A percentile compares a stretch with the other conserved stretches of the same genome.
These are phyloP conservation scores for Candida palmyrensis DNA, from an alignment of 805 yeast species.

Conservation along the genomic window DNA sequence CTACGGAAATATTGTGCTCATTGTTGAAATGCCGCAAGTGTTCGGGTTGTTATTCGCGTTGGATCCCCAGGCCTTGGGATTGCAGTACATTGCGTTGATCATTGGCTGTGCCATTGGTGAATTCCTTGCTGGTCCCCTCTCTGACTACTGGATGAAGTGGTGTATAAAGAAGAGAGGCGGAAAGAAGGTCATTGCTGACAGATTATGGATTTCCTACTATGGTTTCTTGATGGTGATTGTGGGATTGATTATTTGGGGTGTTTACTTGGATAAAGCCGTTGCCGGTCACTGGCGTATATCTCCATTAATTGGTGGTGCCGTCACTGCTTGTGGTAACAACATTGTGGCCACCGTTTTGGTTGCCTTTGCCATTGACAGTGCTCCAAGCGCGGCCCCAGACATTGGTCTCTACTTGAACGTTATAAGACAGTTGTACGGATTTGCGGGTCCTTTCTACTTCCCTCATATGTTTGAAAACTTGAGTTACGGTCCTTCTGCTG, in stretches of 20 bases:
- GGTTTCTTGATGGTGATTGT: constrained; percentile 16
- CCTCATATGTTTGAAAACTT: constrained; percentile 17
- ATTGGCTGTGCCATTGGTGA: too few relatives aligned
- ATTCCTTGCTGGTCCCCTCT: too few relatives aligned
- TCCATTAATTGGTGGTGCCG: constrained; percentile 18
- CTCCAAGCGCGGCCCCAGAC: constrained; percentile 11
- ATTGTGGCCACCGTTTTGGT: constrained; percentile 17
- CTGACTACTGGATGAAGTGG: too few relatives aligned
- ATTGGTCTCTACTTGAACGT: constrained; percentile 14
- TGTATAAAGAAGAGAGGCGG: too few relatives aligned
- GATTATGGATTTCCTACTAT: constrained; percentile 16
- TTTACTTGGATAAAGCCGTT: constrained; percentile 8
- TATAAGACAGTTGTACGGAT: constrained; percentile 16
- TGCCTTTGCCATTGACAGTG: constrained; percentile 15
- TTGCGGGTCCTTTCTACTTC: constrained; percentile 21
- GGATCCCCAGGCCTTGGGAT: too few relatives aligned
- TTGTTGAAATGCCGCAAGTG: too few relatives aligned
- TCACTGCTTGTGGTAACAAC: constrained; percentile 16
- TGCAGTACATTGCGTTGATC: too few relatives aligned
- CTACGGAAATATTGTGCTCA: too few relatives aligned
- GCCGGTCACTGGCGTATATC: constrained; percentile 14
- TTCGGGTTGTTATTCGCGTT: too few relatives aligned
- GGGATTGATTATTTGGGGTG: constrained; percentile 17
- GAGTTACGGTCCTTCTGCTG: constrained; percentile 8
- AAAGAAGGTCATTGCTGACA: constrained; percentile 9